A percentile compares a stretch with the other conserved stretches of the same genome.
These are phyloP conservation scores for Podaxis sp. DNA, from an alignment of 768 basidiomycete species.

Conservation along the genomic window DNA sequence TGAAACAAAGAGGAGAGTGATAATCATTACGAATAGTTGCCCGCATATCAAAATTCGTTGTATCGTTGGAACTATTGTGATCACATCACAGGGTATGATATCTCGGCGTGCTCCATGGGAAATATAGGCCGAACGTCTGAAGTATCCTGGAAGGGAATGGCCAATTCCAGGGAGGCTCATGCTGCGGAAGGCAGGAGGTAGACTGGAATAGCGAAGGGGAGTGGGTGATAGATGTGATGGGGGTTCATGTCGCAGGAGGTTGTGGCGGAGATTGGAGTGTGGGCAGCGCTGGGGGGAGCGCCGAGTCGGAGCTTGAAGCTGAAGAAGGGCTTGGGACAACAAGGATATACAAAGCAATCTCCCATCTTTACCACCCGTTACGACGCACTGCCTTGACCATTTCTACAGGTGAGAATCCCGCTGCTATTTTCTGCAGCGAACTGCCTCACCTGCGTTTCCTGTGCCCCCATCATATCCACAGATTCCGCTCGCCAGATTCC, in stretches of 20 bases:
- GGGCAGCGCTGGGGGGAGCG: not conserved
- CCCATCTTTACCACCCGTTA: conserved; percentile 11
- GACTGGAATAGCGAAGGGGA: not conserved
- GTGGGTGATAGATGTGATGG: conserved; percentile 2
- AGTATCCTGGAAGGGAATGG: conserved; percentile 1
- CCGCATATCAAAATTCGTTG: conserved; percentile 6
- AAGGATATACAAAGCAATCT: conserved; percentile 9
- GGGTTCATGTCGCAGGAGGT: not conserved
- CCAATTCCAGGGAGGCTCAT: not conserved
- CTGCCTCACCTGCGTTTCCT: conserved; percentile 12
- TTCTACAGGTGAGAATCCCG: not conserved
- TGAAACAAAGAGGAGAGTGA: conserved; percentile 8
- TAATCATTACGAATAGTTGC: not conserved
- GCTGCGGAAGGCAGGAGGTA: not conserved
- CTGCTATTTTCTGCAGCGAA: conserved; percentile 4
- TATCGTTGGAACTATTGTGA: not conserved
- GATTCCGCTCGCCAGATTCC: conserved; percentile 7
- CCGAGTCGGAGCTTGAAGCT: conserved; percentile 17
- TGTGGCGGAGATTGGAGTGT: conserved; percentile 1
- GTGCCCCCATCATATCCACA: conserved; percentile 7
- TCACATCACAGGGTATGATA: not conserved
- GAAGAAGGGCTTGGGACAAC: conserved; percentile 4
- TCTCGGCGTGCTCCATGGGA: not conserved
- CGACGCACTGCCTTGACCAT: conserved; percentile 10
- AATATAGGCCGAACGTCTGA: not conserved